Base-by-base conservation (phyloP, 768 basidiomycete species). In the Boletales sp. region DNA sequence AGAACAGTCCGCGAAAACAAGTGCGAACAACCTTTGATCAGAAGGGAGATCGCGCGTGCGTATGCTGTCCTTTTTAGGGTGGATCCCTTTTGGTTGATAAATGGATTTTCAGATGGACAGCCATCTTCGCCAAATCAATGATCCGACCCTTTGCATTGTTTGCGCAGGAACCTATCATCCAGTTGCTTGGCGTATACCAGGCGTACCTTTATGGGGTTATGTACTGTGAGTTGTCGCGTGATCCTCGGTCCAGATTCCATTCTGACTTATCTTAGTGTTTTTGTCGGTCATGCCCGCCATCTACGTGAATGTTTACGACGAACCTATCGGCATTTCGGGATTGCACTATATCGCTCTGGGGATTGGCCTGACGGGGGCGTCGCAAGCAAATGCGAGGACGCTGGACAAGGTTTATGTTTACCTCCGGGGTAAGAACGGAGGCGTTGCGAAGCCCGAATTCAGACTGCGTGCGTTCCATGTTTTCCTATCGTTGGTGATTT, bases 321-420 rank as follows among this genome's bases (percentile, higher is more conserved):
- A 87, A 61, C 51, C 61, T 0, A 64, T 76, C 10, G 84, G 86
- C 7, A 81, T 84, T 43, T 73, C 80, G 0, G 84, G 86, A 0
- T 64, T 90, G 30, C 73, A 90, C 57, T 93, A 89, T 55, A 70
- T 90, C 49, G 78, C 87, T 0, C 74, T 90, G 6, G 87, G 87
- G 0, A 18, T 86, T 2, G 88, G 88, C 4, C 68, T 88, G 14
- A 58, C 72, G 0, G 54, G 69, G 3, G 76, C 78, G 0, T 78
- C 82, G 2, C 74, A 81, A 59, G 14, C 77, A 12, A 84, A 82
- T 49, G 83, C 83, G 0, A 70, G 75, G 8, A 55, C 71, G 8
- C 66, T 87, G 63, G 87, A 90, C 61, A 64, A 58, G 39, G 58
- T 83, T 1, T 84, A 85, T 50, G 63, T 73, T 2, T 61, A 76